These are phyloP conservation scores for Fonsecaea erecta DNA, from an alignment of 2,329 filamentous ascomycete genomes.

Conservation along the genomic window DNA sequence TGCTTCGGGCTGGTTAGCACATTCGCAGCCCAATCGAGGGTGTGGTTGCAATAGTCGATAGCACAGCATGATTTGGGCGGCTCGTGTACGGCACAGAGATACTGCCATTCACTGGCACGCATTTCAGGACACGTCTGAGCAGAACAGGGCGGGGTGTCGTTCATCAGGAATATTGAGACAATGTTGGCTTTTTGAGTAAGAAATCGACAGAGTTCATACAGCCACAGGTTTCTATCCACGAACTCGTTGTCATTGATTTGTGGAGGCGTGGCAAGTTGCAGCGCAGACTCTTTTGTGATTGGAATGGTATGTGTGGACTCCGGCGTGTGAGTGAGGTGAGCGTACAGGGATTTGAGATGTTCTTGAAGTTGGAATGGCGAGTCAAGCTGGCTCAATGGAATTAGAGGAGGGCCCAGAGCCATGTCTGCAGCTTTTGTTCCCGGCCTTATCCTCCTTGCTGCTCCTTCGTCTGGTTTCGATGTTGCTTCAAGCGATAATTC, in stretches of 20 bases:
- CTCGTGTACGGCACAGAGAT: conserved; percentile 96
- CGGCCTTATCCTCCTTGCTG: conserved; percentile 83
- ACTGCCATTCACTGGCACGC: conserved; percentile 99
- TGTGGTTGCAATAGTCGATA: conserved; percentile 99
- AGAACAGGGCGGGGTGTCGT: conserved; percentile 87
- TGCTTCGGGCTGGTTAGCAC: conserved; percentile 92
- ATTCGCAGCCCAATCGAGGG: conserved; percentile 95
- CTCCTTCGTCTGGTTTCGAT: conserved; percentile 69
- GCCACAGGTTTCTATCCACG: conserved; percentile 87
- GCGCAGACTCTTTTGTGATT: conserved; percentile 75
- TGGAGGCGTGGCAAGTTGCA: conserved; percentile 77
- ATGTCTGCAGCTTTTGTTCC: conserved; percentile 93
- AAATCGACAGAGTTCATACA: conserved; percentile 97
- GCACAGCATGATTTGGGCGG: conserved; percentile 96
- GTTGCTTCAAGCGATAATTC: conserved; percentile 58
- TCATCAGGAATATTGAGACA: conserved; percentile 89
- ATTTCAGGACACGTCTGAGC: conserved; percentile 92
- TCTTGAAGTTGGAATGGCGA: conserved; percentile 97
- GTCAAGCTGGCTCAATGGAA: conserved; percentile 86
- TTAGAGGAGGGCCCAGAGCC: conserved; percentile 85
- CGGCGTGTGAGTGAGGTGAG: conserved; percentile 72
- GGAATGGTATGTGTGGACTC: conserved; percentile 63
- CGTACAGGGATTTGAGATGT: conserved; percentile 90
- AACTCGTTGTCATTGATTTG: conserved; percentile 48
- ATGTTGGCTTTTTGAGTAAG: conserved; percentile 93